Base-by-base conservation (phyloP, 305 asterid genomes). In the Ruellia speciosa region DNA sequence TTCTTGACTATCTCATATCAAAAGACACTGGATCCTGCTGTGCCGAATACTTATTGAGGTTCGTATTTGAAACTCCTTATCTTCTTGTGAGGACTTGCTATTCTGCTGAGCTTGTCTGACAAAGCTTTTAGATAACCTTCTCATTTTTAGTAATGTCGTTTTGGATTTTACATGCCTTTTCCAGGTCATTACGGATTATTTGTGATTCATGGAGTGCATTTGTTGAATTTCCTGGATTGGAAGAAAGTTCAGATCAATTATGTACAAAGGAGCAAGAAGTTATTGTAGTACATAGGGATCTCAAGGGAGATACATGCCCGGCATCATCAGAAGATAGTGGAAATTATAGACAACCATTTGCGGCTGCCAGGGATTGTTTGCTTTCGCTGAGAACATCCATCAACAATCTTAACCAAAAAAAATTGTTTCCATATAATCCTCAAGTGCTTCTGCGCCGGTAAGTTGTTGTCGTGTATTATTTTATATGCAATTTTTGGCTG, bases 1-100 rank as follows among this genome's bases (percentile, higher is more conserved):
- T 92, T 74, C 88, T 92, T 24, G 99, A 92, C 74, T 88, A 86
- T 77, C 99, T 92, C 46, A 92, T 92, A 75, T 86, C 97, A 14
- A 88, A 82, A 69, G 96, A 92, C 73, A 63, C 84, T 39, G 96
- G 99, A 58, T 84, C 90, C 54, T 73, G 59, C 63, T 82, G 84
- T 60, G 97, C 95, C 51, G 95, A 88, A 72, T 92, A 86, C 81
- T 79, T 88, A 43, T 65, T 92, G 82, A 82, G 95, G 99, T 85
- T 52, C 48, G 75, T 52, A 28, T 24, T 63, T 50, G 9, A 24
- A 20, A 45, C 35, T 56, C 31, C 31, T 62, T 57, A 54, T 13
- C 41, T 50, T 18, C 43, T 17, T 53, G 12, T 9, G n/a, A 48
- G 56, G 52, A n/a, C n/a, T n/a, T n/a, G n/a, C n/a, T n/a, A n/a